A percentile compares a stretch with the other conserved stretches of the same genome.
Conservation (phyloP, 2,329 filamentous ascomycete genomes). For the Zarea fungicola region DNA sequence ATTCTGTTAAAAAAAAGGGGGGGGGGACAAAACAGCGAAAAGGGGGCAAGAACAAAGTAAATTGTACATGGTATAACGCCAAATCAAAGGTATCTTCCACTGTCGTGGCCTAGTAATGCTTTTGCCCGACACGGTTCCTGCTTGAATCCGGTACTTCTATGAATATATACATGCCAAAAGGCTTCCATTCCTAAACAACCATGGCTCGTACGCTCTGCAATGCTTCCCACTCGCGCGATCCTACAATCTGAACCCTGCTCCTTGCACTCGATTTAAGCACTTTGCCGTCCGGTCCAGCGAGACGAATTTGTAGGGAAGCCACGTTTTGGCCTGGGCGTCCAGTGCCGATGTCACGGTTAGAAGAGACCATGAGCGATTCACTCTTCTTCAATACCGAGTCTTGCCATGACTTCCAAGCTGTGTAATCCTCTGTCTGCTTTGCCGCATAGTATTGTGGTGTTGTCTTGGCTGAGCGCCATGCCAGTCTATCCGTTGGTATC, state of each 20-base stretch:
- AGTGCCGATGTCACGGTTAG: slow-evolving; percentile 11
- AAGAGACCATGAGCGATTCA: slow-evolving; percentile 25
- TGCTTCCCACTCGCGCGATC: slow-evolving; percentile 51
- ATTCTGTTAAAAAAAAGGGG: too few species aligned
- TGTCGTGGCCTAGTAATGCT: slow-evolving; percentile 1
- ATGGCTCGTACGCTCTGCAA: slow-evolving; percentile 39
- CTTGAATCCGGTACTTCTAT: background rate
- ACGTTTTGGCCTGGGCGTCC: slow-evolving; percentile 22
- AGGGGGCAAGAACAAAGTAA: slow-evolving; percentile 11
- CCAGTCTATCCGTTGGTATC: slow-evolving; percentile 54
- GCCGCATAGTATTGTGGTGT: slow-evolving; percentile 64
- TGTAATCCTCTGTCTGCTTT: slow-evolving; percentile 60
- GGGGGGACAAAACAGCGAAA: too few species aligned
- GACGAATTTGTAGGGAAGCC: slow-evolving; percentile 45
- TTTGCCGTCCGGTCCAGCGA: slow-evolving; percentile 42
- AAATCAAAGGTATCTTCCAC: slow-evolving; percentile 7
- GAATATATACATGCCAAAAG: slow-evolving; percentile 10
- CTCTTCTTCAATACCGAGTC: slow-evolving; percentile 50
- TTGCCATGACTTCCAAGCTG: slow-evolving; percentile 55
- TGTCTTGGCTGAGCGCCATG: slow-evolving; percentile 60
- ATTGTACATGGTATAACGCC: slow-evolving; percentile 10
- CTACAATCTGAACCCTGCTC: slow-evolving; percentile 45
- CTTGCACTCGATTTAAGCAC: slow-evolving; percentile 29
- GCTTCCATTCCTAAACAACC: slow-evolving; percentile 22
- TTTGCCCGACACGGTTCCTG: background rate